These are phyloP conservation scores for Stagonosporopsis vannaccii DNA, from an alignment of 2,329 filamentous ascomycete genomes.

Conservation along the genomic window DNA sequence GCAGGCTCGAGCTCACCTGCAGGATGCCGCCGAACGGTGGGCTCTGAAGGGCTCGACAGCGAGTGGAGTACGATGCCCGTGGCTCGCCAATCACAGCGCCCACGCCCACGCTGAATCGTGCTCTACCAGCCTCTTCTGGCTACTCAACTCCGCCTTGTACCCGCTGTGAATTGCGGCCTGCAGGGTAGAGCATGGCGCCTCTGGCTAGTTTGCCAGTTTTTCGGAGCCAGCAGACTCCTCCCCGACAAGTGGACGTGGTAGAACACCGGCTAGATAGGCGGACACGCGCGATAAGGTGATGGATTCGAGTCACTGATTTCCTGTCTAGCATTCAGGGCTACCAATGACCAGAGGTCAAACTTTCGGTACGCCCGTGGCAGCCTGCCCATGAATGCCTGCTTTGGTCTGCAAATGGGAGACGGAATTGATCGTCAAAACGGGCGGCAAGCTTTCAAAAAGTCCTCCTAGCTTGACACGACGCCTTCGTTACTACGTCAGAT, in stretches of 20 bases:
- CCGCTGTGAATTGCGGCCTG: slow-evolving; percentile 16
- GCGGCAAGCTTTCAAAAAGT: background rate
- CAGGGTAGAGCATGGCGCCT: slow-evolving; percentile 11
- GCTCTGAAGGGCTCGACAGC: slow-evolving; percentile 13
- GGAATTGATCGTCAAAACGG: background rate
- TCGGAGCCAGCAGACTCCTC: slow-evolving; percentile 14
- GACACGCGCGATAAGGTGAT: slow-evolving; percentile 3
- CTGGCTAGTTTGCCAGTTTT: slow-evolving; percentile 12
- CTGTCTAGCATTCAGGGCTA: background rate
- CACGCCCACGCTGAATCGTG: background rate
- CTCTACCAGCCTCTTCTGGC: slow-evolving; percentile 17
- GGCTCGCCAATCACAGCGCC: slow-evolving; percentile 10
- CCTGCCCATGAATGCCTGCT: background rate
- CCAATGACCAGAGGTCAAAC: background rate
- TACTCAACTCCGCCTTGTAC: slow-evolving; percentile 16
- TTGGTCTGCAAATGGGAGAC: background rate
- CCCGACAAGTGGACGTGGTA: slow-evolving; percentile 9
- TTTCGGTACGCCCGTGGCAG: background rate
- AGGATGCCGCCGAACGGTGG: slow-evolving; percentile 23
- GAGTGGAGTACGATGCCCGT: slow-evolving; percentile 4
- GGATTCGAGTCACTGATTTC: background rate
- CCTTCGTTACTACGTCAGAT: background rate
- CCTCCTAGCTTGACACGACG: background rate
- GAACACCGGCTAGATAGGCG: slow-evolving; percentile 6
- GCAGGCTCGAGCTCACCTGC: slow-evolving; percentile 25